Evolutionary conservation across 805 yeast genomes (phyloP), one percentile per base, ranked within the genome.

Genomic region (Yamadazyma philogaea): DNA sequence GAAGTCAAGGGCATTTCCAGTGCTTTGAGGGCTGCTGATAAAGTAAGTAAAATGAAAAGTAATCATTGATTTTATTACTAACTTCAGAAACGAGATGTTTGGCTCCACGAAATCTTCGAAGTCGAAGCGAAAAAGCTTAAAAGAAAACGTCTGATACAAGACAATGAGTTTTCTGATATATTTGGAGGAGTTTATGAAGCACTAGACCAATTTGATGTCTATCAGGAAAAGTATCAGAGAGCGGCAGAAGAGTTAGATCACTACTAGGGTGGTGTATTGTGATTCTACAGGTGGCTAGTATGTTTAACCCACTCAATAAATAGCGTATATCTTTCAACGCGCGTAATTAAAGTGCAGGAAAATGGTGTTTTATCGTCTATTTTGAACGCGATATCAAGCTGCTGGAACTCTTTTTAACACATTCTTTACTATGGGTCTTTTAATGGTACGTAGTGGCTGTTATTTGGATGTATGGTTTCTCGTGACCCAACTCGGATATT

Each of bases 351-450:
- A 34, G 28, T 21, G 19, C 43, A 37, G 12, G 26, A 34, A 24
- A 34, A 30, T n/a, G 43, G 7, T 34, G 34, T 15, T 34, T 34
- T 30, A 40, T 34, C 43, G 43, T 40, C 43, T 40, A 40, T 30
- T 34, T 34, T 24, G 26, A 35, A 32, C 35, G 37, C 40, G 34
- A 34, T 17, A 14, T 36, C 32, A 18, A 36, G 18, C 20, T 14
- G 24, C 31, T 27, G 24, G 24, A 24, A 11, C 31, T 24, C 32
- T 36, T 36, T n/a, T 36, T 17, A 26, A 11, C 27, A 14, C 39
- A 19, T 26, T 36, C 39, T 22, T 36, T 36, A 36, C 19, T 41
- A 47, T 47, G 50, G 50, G 50, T 31, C 28, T 34, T 11, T 42
- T 47, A 30, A 35, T 47, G 34, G 50, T 47, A 47, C 28, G 50